Conservation (phyloP, 768 basidiomycete genomes). For the Amanita brunnescens region DNA sequence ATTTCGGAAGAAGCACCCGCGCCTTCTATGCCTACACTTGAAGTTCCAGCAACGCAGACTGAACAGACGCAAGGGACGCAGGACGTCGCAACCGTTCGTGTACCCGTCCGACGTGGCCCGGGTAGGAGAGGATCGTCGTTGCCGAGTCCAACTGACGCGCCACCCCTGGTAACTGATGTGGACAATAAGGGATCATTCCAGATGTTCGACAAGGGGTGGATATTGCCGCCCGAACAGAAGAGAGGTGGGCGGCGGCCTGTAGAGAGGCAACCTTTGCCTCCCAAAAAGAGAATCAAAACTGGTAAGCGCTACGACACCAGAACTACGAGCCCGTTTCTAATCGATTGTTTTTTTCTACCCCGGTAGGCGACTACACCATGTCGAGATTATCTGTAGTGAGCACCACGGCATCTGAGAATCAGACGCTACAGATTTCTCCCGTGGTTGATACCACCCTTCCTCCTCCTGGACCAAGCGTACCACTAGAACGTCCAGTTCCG, state of each 20-base stretch:
- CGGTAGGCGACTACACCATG: constrained; percentile 22
- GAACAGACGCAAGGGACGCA: not conserved
- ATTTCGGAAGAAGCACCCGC: not conserved
- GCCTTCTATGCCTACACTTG: constrained; percentile 7
- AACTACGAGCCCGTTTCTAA: not conserved
- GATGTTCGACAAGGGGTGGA: constrained; percentile 84
- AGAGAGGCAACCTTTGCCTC: constrained; percentile 36
- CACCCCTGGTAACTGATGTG: constrained; percentile 61
- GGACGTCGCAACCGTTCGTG: not conserved
- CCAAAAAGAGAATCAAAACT: constrained; percentile 45
- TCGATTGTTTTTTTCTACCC: constrained; percentile 8
- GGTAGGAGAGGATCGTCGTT: constrained; percentile 21
- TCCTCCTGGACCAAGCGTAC: constrained; percentile 8
- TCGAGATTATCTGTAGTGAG: constrained; percentile 40
- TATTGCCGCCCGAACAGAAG: constrained; percentile 65
- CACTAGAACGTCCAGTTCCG: constrained; percentile 11
- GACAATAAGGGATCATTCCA: constrained; percentile 67
- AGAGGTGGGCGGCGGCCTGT: constrained; percentile 47
- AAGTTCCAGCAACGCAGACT: not conserved
- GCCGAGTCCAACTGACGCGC: constrained; percentile 25
- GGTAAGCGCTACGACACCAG: constrained; percentile 24
- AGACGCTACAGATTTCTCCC: constrained; percentile 19
- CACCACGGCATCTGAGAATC: constrained; percentile 39
- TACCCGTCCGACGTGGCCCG: constrained; percentile 10
- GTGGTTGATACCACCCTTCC: constrained; percentile 17